Base-by-base conservation (phyloP, 305 asterid species). In the Fraxinus greggii region DNA sequence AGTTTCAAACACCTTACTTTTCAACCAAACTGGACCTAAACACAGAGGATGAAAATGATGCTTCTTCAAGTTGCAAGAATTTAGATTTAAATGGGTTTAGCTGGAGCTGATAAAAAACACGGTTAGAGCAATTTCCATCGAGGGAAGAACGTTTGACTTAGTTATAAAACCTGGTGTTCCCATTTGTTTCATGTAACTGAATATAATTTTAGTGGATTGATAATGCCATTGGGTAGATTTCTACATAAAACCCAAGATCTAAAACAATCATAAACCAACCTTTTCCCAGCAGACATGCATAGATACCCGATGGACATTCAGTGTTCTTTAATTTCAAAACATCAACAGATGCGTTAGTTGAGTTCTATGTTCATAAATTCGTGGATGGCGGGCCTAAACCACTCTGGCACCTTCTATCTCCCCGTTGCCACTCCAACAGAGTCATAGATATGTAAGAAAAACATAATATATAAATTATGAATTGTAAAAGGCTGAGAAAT, bases 61-160 rank as follows among this genome's bases (percentile, higher is more conserved):
- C 84, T 33, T 91, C 92, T 83, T 91, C 97, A 19, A 88, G 88
- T 29, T 90, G 96, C 89, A 90, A 91, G 86, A 92, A 86, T 67
- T 82, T 94, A 38, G 97, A 93, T 89, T 90, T 95, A 63, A 91
- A 92, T 79, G 92, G 97, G 29, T 88, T 89, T 82, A 80, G 92
- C 80, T 92, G 97, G 92, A 77, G 86, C 63, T 93, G 83, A 79
- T 67, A 15, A 61, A 72, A 72, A 76, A 29, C 42, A 69, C 15
- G 65, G 75, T 56, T 73, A 78, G 75, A 79, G 85, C 31, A 23
- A 72, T 31, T 67, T 28, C 5, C 70, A 21, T 13, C 23, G 35
- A 10, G 10, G 28, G 15, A 10, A 61, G 40, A 80, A 33, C 36
- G 40, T 31, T 61, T 59, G 63, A 17, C 38, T 74, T 75, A 35